Percentiles rank a stretch among this genome's conserved stretches.
Evolutionary conservation across 2,329 filamentous ascomycete species (phyloP).

Genomic region (Metarhizium guizhouense): DNA sequence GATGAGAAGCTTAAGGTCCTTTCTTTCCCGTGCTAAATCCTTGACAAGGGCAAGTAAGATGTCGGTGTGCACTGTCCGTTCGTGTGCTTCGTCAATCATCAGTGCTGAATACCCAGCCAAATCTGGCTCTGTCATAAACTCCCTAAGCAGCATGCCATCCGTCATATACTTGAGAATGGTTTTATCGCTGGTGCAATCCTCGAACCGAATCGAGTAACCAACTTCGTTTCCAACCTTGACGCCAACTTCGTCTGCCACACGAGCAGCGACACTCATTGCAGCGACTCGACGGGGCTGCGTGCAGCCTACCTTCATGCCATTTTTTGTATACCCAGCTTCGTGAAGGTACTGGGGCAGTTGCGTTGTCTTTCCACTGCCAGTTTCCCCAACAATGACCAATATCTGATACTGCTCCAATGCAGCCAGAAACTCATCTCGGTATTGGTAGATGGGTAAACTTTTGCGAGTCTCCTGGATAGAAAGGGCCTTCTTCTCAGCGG

Average conservation of each 20-base stretch:
- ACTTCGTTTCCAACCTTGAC: conserved; percentile 86
- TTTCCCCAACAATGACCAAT: conserved; percentile 88
- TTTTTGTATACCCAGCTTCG: conserved; percentile 81
- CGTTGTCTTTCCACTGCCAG: conserved; percentile 91
- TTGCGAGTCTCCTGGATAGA: conserved; percentile 89
- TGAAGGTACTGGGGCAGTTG: conserved; percentile 90
- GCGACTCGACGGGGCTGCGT: conserved; percentile 93
- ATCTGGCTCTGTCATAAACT: conserved; percentile 83
- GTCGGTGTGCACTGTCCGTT: conserved; percentile 84
- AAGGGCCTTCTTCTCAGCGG: conserved; percentile 77
- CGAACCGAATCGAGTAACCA: conserved; percentile 90
- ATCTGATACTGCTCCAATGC: conserved; percentile 82
- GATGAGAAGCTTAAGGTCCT: conserved; percentile 83
- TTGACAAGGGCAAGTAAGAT: conserved; percentile 83
- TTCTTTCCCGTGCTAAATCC: conserved; percentile 73
- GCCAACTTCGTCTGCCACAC: conserved; percentile 90
- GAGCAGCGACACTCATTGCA: conserved; percentile 93
- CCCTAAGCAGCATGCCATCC: conserved; percentile 86
- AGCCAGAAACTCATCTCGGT: conserved; percentile 75
- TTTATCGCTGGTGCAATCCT: conserved; percentile 84
- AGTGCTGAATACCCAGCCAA: conserved; percentile 74
- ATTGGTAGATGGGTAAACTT: conserved; percentile 81
- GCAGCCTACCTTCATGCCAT: conserved; percentile 77
- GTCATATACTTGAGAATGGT: conserved; percentile 95
- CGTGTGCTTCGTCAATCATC: conserved; percentile 98